Percentiles rank a stretch among this genome's conserved stretches.
phyloP scores from a whole-genome alignment of 2,329 filamentous ascomycete species.

The Chrysosporium keratinophilum region DNA sequence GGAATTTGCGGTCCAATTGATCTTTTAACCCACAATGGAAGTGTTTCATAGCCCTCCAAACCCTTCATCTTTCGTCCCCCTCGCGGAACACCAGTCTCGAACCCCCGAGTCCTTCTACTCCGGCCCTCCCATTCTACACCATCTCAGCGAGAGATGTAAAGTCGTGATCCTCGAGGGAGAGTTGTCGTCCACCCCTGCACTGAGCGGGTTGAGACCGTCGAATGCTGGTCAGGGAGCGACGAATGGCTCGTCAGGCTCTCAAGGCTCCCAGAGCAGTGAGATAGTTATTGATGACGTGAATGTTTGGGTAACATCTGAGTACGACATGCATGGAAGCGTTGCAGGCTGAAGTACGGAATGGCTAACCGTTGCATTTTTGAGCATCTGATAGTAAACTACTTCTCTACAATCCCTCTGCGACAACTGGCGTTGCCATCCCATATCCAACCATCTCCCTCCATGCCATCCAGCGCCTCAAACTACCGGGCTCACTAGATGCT shows the following conservation, averaged over 20 bases:
- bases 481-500: conserved; percentile 23
- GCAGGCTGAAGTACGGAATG: neutral
- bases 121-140: conserved; percentile 39
- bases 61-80: conserved; percentile 33
- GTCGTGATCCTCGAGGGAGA: conserved; percentile 36
- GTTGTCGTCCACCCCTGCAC: conserved; percentile 25
- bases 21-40: conserved; percentile 30
- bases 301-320: conserved; percentile 43
- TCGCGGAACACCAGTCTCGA: conserved; percentile 39
- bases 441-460: conserved; percentile 42
- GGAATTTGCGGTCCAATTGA: neutral
- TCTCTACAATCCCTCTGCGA: conserved; percentile 29
- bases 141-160: conserved; percentile 38
- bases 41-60: conserved; percentile 31
- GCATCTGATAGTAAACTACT: conserved; percentile 34
- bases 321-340: conserved; percentile 13
- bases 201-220: conserved; percentile 24
- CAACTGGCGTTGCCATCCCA: conserved; percentile 36
- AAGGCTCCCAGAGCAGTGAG: conserved; percentile 22
- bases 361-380: conserved; percentile 9
- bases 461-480: conserved; percentile 37
- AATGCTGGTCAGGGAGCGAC: conserved; percentile 14
- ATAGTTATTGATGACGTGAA: conserved; percentile 33
- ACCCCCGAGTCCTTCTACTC: conserved; percentile 41
- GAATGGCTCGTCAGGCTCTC: neutral